Conservation (phyloP, 2,329 filamentous ascomycete genomes). For the Sporothrix schenckii region DNA sequence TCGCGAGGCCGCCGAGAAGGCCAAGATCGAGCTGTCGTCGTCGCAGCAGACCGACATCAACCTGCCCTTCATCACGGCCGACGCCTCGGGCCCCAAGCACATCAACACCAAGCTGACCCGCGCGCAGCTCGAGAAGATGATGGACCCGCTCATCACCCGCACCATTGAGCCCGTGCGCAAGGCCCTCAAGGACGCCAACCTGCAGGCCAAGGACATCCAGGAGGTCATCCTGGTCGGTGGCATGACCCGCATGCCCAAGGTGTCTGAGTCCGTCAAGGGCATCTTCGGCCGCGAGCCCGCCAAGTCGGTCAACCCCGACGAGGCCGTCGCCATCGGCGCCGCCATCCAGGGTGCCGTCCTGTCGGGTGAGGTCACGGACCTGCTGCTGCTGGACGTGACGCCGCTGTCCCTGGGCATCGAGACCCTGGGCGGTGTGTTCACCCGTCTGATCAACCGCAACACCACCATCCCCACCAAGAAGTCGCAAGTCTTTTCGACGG, state of each 20-base stretch:
- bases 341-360: conserved; percentile 97
- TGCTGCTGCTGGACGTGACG: too few species aligned
- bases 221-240: conserved; percentile 98
- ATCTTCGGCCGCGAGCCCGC: conserved; percentile 93
- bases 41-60: conserved; percentile 97
- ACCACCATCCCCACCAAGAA: conserved; percentile 51
- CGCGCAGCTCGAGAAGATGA: conserved; percentile 98
- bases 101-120: conserved; percentile 99
- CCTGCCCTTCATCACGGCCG: conserved; percentile 96
- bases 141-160: conserved; percentile 97
- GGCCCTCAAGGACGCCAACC: conserved; percentile 92
- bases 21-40: conserved; percentile 91
- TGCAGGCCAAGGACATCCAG: conserved; percentile 89
- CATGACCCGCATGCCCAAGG: conserved; percentile 98
- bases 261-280: conserved; percentile 99
- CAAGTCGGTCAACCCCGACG: conserved; percentile 99
- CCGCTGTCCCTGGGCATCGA: too few species aligned
- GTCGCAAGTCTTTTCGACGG: conserved; percentile 98
- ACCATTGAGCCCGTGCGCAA: conserved; percentile 98
- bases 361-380: conserved; percentile 63
- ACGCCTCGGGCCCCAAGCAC: conserved; percentile 91
- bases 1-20: conserved; percentile 87
- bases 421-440: conserved; percentile 60
- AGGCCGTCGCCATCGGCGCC: conserved; percentile 97
- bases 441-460: conserved; percentile 60